Conservation (phyloP, 2,329 filamentous ascomycete species). For the Diplodia seriata region DNA sequence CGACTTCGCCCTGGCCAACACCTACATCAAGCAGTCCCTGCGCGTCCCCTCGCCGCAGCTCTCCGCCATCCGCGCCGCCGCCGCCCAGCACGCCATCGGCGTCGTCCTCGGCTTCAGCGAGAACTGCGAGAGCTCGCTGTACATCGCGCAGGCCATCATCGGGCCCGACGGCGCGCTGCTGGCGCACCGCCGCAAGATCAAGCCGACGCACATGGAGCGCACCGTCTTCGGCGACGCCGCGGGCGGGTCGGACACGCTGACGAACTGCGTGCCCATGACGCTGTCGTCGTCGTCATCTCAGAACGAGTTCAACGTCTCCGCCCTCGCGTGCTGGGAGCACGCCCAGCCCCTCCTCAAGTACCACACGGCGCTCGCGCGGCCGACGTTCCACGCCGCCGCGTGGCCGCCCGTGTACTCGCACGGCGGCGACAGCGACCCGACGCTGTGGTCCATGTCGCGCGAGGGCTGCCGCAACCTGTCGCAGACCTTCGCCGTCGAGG, state of each 20-base stretch:
- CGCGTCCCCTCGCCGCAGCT: slow-evolving; percentile 52
- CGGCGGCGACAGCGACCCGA: slow-evolving; percentile 15
- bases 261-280: slow-evolving; percentile 40
- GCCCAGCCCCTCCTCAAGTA: slow-evolving; percentile 55
- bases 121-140: slow-evolving; percentile 47
- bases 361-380: slow-evolving; percentile 48
- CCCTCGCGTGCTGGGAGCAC: slow-evolving; percentile 52
- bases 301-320: slow-evolving; percentile 38
- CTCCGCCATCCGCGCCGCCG: slow-evolving; percentile 48
- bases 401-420: slow-evolving; percentile 46
- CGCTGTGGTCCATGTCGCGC: slow-evolving; percentile 23
- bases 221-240: slow-evolving; percentile 53
- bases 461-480: slow-evolving; percentile 52
- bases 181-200: slow-evolving; percentile 51
- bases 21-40: slow-evolving; percentile 56
- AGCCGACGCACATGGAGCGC: slow-evolving; percentile 55
- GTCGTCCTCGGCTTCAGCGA: slow-evolving; percentile 53
- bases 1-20: slow-evolving; percentile 47
- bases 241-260: slow-evolving; percentile 40
- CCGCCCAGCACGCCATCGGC: slow-evolving; percentile 43
- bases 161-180: slow-evolving; percentile 43
- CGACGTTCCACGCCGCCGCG: slow-evolving; percentile 51
- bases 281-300: not conserved
- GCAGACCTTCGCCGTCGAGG: slow-evolving; percentile 65
- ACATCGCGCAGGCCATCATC: slow-evolving; percentile 52